Base-by-base conservation (phyloP, 2,329 filamentous ascomycete genomes). In the Talaromyces sp. region DNA sequence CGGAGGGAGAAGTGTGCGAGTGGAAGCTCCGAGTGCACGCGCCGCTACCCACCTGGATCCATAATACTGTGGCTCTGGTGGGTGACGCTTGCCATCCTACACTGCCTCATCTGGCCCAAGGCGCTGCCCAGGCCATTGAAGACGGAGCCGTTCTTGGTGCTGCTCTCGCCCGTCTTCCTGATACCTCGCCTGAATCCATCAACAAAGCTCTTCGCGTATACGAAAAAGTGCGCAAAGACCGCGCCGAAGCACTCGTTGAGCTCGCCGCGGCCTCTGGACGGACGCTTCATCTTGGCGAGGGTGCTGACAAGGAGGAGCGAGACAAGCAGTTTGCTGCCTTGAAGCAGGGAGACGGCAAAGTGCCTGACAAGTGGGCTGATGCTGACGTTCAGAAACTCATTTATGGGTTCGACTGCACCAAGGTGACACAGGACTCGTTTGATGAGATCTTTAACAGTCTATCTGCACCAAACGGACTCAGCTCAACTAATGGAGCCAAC, bases 101-200 rank as follows among this genome's bases (percentile, higher is more conserved):
- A 10, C 81, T 89, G 51, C 87, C 87, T 0, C 86, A 89, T 68
- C 79, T 88, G 8, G 85, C 83, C 55, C 86, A 89, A 74, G 87
- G 87, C 50, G 86, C 87, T 16, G 86, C 87, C 14, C 87, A 88
- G 79, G 86, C 86, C 9, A 86, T 88, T 58, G 87, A 89, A 71
- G 87, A 89, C 66, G 87, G 83, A 1, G 85, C 83, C 12, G 58
- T 63, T 27, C 42, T 65, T 31, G 66, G 68, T 0, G 81, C 82
- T 0, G 80, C 82, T 1, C 76, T 87, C 1, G 68, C 76, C 0
- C 79, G 78, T 10, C 69, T 83, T 2, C 83, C 82, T 0, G 76
- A 82, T 52, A 74, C 76, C 0, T 75, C 74, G 5, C 76, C 78
- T 0, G 75, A 78, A 52, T 78, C 75, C 3, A 82, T 85, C 65